phyloP scores from a whole-genome alignment of 73 alveolate species.

The Breviolum minutum region DNA sequence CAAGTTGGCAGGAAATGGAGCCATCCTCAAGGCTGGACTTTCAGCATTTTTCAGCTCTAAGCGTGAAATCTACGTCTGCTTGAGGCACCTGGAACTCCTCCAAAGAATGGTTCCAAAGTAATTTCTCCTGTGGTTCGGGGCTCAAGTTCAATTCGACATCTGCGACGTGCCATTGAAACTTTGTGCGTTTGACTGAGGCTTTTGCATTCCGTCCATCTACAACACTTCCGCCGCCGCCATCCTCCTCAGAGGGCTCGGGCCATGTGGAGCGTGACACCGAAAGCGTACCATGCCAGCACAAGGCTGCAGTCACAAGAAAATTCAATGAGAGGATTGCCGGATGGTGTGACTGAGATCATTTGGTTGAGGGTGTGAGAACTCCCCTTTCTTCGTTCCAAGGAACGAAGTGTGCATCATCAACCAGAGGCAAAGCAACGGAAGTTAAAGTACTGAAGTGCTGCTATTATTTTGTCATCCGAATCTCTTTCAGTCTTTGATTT shows the following conservation, averaged over 20 bases:
- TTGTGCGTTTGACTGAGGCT: background rate
- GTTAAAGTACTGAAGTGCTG: too few relatives aligned
- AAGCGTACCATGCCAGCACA: background rate
- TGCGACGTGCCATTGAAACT: background rate
- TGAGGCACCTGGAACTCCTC: conserved; percentile 23
- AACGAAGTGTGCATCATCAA: background rate
- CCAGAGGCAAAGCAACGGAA: conserved; percentile 5
- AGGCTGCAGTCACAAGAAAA: background rate
- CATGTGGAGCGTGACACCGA: conserved; percentile 13
- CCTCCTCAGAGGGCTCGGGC: conserved; percentile 83
- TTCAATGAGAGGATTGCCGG: background rate
- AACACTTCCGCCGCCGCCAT: conserved; percentile 55
- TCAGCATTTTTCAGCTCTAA: background rate
- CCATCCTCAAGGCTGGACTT: background rate
- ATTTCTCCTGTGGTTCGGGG: conserved; percentile 12
- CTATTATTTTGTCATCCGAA: background rate
- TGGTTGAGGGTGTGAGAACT: background rate
- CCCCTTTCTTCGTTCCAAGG: background rate
- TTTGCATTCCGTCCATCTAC: conserved; percentile 32
- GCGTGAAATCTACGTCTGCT: background rate
- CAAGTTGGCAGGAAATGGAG: too few relatives aligned
- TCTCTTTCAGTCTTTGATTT: background rate
- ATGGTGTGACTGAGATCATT: background rate
- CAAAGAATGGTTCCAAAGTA: background rate
- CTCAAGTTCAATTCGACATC: background rate